Evolutionary conservation across 2,329 filamentous ascomycete genomes (phyloP), one percentile per base, ranked within the genome.

Genomic region (Cercospora beticola): DNA sequence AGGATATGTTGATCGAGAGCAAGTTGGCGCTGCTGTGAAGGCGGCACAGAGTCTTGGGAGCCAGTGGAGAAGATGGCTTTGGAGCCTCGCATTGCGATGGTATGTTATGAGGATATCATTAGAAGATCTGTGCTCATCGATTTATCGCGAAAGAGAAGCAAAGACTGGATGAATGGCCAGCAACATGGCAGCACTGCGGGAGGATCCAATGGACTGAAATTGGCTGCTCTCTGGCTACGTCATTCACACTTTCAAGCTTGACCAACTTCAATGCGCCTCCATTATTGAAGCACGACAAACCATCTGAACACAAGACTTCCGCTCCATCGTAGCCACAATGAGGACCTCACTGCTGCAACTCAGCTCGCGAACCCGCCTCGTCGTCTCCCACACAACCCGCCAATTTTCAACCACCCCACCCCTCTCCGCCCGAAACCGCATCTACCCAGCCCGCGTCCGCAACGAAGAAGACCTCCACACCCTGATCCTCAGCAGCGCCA

Each of bases 391-490:
- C 5, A 8, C 28, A 21, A 18, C 62, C 12, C 72, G 73, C 36
- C 63, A 59, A 40, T 75, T 77, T 67, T 72, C 74, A 21, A 36
- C 74, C 3, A 70, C 71, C 43, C 23, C 65, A 12, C 54, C 68
- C 12, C 33, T 58, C 9, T 30, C 40, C 31, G 74, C 73, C n/a
- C 78, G 77, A 67, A 79, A 79, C 69, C 75, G 78, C 65, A 74
- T 79, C 66, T 78, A 77, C 64, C 77, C 76, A 16, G 62, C 70
- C 61, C 81, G 80, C n/a, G 74, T 85, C 58, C 83, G 84, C 63
- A 78, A 76, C 33, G 82, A 83, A 61, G 77, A 81, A 40, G 83
- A 85, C 68, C 78, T 85, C 10, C 78, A 83, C 64, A 83, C 80
- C 5, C 80, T 86, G 7, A 81, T 81, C 6, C 78, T 85, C 59